Evolutionary conservation across 805 yeast genomes (phyloP).

Genomic region (Candida maris): DNA sequence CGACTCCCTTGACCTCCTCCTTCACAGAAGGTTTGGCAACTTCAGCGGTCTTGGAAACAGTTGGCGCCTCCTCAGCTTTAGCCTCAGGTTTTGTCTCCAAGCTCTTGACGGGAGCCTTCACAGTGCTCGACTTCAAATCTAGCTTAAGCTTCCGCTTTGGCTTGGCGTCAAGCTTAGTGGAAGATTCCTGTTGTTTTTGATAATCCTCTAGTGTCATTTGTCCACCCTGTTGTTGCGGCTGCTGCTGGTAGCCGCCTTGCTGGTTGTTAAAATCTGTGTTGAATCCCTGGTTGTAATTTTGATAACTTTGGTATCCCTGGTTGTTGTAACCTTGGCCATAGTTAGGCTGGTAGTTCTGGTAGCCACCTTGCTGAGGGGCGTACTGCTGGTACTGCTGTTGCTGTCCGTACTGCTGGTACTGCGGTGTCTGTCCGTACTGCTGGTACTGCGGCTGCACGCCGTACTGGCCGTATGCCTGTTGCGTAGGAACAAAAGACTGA

Average conservation of each 20-base stretch:
- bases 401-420: slow-evolving; percentile 16
- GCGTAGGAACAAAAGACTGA: slow-evolving; percentile 44
- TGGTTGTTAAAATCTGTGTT: slow-evolving; percentile 26
- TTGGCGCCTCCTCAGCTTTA: slow-evolving; percentile 24
- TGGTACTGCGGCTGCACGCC: slow-evolving; percentile 24
- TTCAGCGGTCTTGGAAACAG: background rate
- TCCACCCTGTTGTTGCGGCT: slow-evolving; percentile 18
- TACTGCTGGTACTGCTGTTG: slow-evolving; percentile 19
- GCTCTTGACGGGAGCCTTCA: slow-evolving; percentile 36
- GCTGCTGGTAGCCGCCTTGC: slow-evolving; percentile 22
- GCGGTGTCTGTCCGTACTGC: slow-evolving; percentile 10
- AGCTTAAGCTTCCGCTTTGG: slow-evolving; percentile 64
- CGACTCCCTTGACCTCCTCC: slow-evolving; percentile 5
- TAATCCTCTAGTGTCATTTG: slow-evolving; percentile 82
- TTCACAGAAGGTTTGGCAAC: background rate
- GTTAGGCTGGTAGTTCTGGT: slow-evolving; percentile 3
- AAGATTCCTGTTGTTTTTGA: slow-evolving; percentile 59
- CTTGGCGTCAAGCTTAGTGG: slow-evolving; percentile 43
- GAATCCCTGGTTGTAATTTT: slow-evolving; percentile 23
- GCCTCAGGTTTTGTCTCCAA: slow-evolving; percentile 36
- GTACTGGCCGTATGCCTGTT: slow-evolving; percentile 25
- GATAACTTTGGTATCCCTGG: slow-evolving; percentile 14
- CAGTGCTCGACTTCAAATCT: slow-evolving; percentile 58
- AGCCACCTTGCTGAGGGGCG: slow-evolving; percentile 2
- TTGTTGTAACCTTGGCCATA: slow-evolving; percentile 15